phyloP scores from a whole-genome alignment of 192 early-diverging fungal genomes.

The Linnemannia hyalina region DNA sequence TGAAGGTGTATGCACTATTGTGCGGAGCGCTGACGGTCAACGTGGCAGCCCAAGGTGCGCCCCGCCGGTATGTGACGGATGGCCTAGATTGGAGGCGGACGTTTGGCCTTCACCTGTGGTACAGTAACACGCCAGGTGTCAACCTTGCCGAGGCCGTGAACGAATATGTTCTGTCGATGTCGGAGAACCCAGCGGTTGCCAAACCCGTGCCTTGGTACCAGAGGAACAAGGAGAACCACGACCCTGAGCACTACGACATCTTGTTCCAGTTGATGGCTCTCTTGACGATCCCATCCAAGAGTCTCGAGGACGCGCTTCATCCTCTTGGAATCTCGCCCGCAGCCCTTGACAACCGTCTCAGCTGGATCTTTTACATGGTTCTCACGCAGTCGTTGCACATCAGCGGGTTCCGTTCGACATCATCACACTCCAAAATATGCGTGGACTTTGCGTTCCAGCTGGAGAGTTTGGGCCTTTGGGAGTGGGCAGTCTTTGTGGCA shows the following conservation, averaged over 20 bases:
- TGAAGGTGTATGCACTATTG: conserved; percentile 70
- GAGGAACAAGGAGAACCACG: neutral
- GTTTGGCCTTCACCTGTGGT: conserved; percentile 75
- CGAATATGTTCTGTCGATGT: conserved; percentile 38
- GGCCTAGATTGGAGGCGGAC: conserved; percentile 77
- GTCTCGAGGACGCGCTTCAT: conserved; percentile 71
- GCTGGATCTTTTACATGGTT: conserved; percentile 73
- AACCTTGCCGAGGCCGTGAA: conserved; percentile 45
- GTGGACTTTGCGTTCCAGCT: conserved; percentile 76
- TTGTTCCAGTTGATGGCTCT: conserved; percentile 83
- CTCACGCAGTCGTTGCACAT: conserved; percentile 25
- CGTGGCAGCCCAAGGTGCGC: conserved; percentile 31
- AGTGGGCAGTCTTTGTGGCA: conserved; percentile 87
- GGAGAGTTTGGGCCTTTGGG: conserved; percentile 82
- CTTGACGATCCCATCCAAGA: conserved; percentile 59
- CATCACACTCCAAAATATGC: conserved; percentile 67
- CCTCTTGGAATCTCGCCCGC: conserved; percentile 70
- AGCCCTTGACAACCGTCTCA: conserved; percentile 74
- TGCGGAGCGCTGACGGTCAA: conserved; percentile 56
- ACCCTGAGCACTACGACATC: conserved; percentile 63
- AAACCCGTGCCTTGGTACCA: conserved; percentile 57
- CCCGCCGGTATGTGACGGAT: conserved; percentile 39
- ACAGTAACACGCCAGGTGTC: conserved; percentile 58
- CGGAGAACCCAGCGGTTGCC: conserved; percentile 34
- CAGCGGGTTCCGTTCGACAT: conserved; percentile 21